Evolutionary conservation across 2,329 filamentous ascomycete species (phyloP).

Genomic region (Cercospora sojina): DNA sequence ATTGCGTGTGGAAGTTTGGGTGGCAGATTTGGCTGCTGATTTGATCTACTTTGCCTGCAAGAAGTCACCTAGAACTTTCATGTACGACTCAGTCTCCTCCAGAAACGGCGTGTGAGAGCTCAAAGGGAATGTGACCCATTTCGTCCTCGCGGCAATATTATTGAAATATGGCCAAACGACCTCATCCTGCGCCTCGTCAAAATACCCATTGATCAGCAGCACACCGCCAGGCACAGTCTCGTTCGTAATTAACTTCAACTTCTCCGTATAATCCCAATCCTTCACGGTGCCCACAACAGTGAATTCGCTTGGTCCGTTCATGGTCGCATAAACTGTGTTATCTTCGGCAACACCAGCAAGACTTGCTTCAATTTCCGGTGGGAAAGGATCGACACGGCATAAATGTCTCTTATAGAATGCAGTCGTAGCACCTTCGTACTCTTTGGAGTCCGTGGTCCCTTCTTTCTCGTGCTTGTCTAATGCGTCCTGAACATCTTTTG

Average conservation of each 20-base stretch:
- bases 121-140: conserved; percentile 42
- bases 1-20: not conserved
- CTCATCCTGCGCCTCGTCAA: conserved; percentile 43
- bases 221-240: conserved; percentile 31
- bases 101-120: conserved; percentile 40
- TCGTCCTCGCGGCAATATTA: conserved; percentile 40
- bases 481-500: conserved; percentile 34
- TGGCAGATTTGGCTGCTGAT: not conserved
- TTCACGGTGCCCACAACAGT: conserved; percentile 44
- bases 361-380: conserved; percentile 28
- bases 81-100: conserved; percentile 42
- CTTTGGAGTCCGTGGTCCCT: conserved; percentile 33
- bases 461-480: conserved; percentile 35
- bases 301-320: conserved; percentile 39
- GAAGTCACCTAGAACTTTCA: conserved; percentile 33
- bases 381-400: conserved; percentile 36
- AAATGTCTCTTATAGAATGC: conserved; percentile 36
- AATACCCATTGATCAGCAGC: conserved; percentile 46
- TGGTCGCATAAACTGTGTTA: conserved; percentile 40
- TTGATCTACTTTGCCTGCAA: not conserved
- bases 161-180: conserved; percentile 41
- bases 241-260: conserved; percentile 41
- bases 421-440: conserved; percentile 37
- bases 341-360: conserved; percentile 35
- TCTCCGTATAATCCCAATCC: conserved; percentile 40